Evolutionary conservation across 805 yeast genomes (phyloP), one percentile per base, ranked within the genome.

Genomic region (Yarrowia porcina): DNA sequence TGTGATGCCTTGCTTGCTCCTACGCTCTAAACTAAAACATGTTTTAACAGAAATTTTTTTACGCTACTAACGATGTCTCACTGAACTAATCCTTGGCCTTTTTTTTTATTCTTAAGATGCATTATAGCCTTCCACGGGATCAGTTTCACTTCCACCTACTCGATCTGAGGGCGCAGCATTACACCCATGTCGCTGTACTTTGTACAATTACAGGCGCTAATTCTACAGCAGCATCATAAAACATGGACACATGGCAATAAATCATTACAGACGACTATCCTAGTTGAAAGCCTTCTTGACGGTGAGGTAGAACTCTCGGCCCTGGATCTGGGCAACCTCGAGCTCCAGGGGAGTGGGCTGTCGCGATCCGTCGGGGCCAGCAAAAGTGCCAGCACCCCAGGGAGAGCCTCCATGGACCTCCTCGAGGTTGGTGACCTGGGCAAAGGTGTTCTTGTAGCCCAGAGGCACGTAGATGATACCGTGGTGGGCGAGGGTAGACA

Each of bases 361-460:
- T 78, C 96, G 84, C 8, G 88, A 82, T 57, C 96, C 96, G 71
- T 87, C 93, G 59, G 81, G 78, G 56, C 84, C 89, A 30, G 96
- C 91, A 70, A 81, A 78, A 38, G 89, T 77, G 68, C 96, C 96
- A 33, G 96, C 88, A 73, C 96, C 96, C 90, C 91, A 90, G 49
- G 96, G 83, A 21, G 91, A 82, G 63, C 88, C 89, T 67, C 96
- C 96, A 72, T 87, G 96, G 56, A 83, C 80, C 76, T 88, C 90
- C 3, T 80, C 82, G 45, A 86, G 70, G 74, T 79, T 79, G 44
- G 88, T 75, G 66, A 86, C 70, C 67, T 80, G 80, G 11, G 81
- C 80, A 74, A 85, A 86, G 4, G 81, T 77, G 65, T 78, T 73
- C 66, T 79, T 81, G 77, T 85, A 89, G 65, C 96, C 96, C 68